These are phyloP conservation scores for Globisporangium paddicum DNA, from an alignment of 352 stramenopile species.

Conservation along the genomic window DNA sequence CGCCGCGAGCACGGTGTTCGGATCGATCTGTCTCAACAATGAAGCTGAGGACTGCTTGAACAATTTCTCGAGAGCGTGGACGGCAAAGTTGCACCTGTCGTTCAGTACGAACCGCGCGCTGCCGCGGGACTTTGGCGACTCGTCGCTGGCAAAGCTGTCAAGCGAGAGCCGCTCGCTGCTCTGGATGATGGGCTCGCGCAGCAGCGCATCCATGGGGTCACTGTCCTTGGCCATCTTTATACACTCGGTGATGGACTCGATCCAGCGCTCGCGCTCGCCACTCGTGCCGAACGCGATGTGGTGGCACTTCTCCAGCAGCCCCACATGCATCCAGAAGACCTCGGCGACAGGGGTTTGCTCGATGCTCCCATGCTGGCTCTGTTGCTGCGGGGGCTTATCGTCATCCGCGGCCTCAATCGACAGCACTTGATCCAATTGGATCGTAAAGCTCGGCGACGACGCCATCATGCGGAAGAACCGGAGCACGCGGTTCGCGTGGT, in stretches of 20 bases:
- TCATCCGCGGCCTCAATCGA: slow-evolving; percentile 10
- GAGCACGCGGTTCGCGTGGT: slow-evolving; percentile 26
- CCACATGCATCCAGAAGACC: slow-evolving; percentile 49
- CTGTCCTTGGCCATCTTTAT: slow-evolving; percentile 6
- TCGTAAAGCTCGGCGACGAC: slow-evolving; percentile 24
- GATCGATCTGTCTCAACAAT: not conserved
- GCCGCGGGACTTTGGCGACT: slow-evolving; percentile 16
- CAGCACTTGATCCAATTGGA: slow-evolving; percentile 30
- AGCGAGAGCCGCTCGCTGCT: slow-evolving; percentile 14
- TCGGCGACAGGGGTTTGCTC: not conserved
- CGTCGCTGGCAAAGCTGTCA: slow-evolving; percentile 19
- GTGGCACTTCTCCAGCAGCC: slow-evolving; percentile 34
- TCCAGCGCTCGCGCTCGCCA: slow-evolving; percentile 34
- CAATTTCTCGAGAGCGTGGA: not conserved
- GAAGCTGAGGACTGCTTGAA: not conserved
- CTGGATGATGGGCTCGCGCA: slow-evolving; percentile 18
- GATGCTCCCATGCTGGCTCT: not conserved
- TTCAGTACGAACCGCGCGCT: slow-evolving; percentile 36
- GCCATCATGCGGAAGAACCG: slow-evolving; percentile 44
- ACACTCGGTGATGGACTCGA: slow-evolving; percentile 13
- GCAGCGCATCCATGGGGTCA: not conserved
- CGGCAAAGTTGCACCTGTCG: slow-evolving; percentile 28
- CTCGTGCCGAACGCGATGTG: slow-evolving; percentile 38
- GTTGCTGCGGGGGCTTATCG: not conserved
- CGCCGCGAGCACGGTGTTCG: slow-evolving; percentile 16